phyloP scores from a whole-genome alignment of 805 yeast species.

The Metschnikowia lochheadii region DNA sequence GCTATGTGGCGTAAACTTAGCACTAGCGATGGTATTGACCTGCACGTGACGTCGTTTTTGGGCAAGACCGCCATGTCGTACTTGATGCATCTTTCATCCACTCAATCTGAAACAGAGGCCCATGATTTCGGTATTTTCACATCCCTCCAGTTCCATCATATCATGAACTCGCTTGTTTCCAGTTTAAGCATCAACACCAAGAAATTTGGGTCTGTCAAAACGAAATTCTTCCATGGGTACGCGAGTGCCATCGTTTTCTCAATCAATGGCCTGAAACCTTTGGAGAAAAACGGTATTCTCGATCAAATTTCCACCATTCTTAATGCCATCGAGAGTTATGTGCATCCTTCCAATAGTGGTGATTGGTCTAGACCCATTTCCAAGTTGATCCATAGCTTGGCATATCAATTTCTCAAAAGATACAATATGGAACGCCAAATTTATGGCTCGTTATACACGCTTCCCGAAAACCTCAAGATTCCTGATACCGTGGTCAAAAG shows the following conservation, averaged over 20 bases:
- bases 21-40: slow-evolving; percentile 50
- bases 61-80: slow-evolving; percentile 56
- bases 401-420: slow-evolving; percentile 58
- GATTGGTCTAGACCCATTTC: slow-evolving; percentile 77
- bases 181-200: slow-evolving; percentile 45
- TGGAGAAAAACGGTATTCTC: slow-evolving; percentile 44
- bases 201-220: slow-evolving; percentile 42
- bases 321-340: slow-evolving; percentile 73
- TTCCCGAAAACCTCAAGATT: slow-evolving; percentile 33
- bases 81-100: slow-evolving; percentile 21
- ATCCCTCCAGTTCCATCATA: slow-evolving; percentile 53
- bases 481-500: slow-evolving; percentile 28
- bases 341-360: slow-evolving; percentile 91
- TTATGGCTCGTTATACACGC: slow-evolving; percentile 21
- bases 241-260: slow-evolving; percentile 54
- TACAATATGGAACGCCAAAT: slow-evolving; percentile 44
- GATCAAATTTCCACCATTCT: slow-evolving; percentile 51
- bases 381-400: slow-evolving; percentile 56
- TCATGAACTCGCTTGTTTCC: slow-evolving; percentile 52
- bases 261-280: slow-evolving; percentile 46
- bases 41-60: slow-evolving; percentile 59
- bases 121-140: slow-evolving; percentile 58
- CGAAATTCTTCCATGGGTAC: slow-evolving; percentile 40
- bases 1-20: slow-evolving; percentile 65
- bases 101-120: slow-evolving; percentile 15